A percentile compares a stretch with the other conserved stretches of the same genome.
Conservation (phyloP, 257 asterid genomes). For the Galeopsis tetrahit region DNA sequence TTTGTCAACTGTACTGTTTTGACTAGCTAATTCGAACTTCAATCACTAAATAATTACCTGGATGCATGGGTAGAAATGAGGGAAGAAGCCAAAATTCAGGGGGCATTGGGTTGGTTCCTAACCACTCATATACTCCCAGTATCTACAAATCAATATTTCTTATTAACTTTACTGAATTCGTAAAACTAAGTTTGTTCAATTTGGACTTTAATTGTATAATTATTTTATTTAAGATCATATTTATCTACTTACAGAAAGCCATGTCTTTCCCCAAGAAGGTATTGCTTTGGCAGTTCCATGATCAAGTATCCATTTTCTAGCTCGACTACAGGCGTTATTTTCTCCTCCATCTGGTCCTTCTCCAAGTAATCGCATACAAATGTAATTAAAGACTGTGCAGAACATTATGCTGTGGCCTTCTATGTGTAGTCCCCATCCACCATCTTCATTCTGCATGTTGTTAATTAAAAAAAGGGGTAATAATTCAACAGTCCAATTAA, state of each 20-base stretch:
- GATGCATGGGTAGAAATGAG: slow-evolving; percentile 75
- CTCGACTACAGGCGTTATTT: slow-evolving; percentile 58
- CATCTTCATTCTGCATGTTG: slow-evolving; percentile 62
- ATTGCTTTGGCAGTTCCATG: slow-evolving; percentile 70
- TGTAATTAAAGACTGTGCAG: slow-evolving; percentile 65
- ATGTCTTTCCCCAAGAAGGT: slow-evolving; percentile 90
- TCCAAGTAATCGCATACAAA: slow-evolving; percentile 71
- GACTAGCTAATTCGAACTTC: too few species aligned
- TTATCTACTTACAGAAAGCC: slow-evolving; percentile 58
- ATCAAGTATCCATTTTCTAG: slow-evolving; percentile 81
- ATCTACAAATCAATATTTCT: slow-evolving; percentile 39
- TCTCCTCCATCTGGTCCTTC: slow-evolving; percentile 61
- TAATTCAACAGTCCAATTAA: background rate
- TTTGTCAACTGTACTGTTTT: background rate
- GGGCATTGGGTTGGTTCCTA: slow-evolving; percentile 81
- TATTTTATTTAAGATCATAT: too few species aligned
- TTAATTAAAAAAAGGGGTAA: background rate
- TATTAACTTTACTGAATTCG: background rate
- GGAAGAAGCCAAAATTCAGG: slow-evolving; percentile 90
- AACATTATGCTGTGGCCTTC: slow-evolving; percentile 86
- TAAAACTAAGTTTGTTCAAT: too few species aligned
- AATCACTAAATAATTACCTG: slow-evolving; percentile 41
- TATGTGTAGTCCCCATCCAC: slow-evolving; percentile 86
- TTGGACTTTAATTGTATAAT: background rate
- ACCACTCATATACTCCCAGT: slow-evolving; percentile 70